Base-by-base conservation (phyloP, 2,329 filamentous ascomycete genomes). In the Colletotrichum spinosum region DNA sequence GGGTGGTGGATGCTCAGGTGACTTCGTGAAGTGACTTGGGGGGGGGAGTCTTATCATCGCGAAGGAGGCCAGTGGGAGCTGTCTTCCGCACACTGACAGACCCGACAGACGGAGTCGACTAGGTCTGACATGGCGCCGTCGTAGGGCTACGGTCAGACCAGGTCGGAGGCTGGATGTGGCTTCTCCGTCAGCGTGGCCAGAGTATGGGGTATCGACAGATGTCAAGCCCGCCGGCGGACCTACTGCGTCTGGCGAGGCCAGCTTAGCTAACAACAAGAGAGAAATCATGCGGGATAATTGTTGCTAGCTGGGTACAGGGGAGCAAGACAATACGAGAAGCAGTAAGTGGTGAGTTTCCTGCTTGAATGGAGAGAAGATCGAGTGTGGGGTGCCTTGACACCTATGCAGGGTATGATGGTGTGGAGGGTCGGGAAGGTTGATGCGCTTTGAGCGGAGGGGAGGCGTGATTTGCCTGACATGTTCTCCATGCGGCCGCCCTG, bases 381-480 rank as follows among this genome's bases (percentile, higher is more conserved):
- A 65, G 54, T 65, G 65, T 67, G 67, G 67, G 53, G 60, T 60
- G 51, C 37, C 51, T 34, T 53, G 46, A 54, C 49, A 34, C 17
- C 17, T 17, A 17, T 33, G 38, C 46, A 35, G 37, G 52, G 46
- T 8, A 41, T 51, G 65, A 33, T 54, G 66, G 62, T 67, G 66
- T 63, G 66, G 39, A 63, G 53, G 48, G 48, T 57, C 38, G 53
- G 52, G 48, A 63, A 52, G 49, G 66, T 53, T 25, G 25, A 25
- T 25, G 25, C 25, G 25, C 3, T 4, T 5, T 67, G 65, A 41
- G 56, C 51, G 58, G 54, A 52, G 62, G 35, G 49, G 37, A 37
- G 63, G 33, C 37, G 41, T 67, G 63, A 68, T 67, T 68, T 68
- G 66, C 59, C 63, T 50, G 45, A 52, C 38, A 48, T 52, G 44